Conservation (phyloP, 1,284 basidiomycete species). For the Ceratobasidium sp. region DNA sequence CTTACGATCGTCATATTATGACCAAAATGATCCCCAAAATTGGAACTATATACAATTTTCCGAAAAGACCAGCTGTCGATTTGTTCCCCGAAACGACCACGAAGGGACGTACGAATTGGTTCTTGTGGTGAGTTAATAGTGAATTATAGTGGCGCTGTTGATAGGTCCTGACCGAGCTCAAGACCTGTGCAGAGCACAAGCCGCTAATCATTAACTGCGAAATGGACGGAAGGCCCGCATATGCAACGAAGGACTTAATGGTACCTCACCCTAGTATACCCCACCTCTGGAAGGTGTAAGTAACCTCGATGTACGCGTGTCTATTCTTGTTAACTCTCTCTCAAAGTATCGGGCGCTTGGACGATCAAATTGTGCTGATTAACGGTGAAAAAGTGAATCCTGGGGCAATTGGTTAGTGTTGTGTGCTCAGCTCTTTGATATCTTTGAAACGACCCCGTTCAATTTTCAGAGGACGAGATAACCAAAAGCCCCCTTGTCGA, state of each 20-base stretch:
- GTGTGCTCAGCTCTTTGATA: too few relatives aligned
- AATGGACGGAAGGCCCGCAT: constrained; percentile 30
- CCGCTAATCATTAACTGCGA: constrained; percentile 35
- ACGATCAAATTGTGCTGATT: constrained; percentile 47
- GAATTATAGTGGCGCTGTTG: background rate
- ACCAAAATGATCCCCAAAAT: background rate
- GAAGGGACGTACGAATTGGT: constrained; percentile 20
- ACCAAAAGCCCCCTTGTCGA: constrained; percentile 57
- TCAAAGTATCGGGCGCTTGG: constrained; percentile 39
- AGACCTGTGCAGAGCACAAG: constrained; percentile 23
- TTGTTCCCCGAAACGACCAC: constrained; percentile 10
- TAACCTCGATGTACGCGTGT: too few relatives aligned
- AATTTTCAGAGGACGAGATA: constrained; percentile 53
- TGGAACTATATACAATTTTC: constrained; percentile 44
- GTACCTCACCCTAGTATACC: constrained; percentile 41
- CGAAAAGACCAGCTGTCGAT: background rate
- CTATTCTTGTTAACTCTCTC: too few relatives aligned
- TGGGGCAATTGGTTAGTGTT: constrained; percentile 58
- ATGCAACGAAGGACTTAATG: constrained; percentile 45
- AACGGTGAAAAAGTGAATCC: constrained; percentile 58
- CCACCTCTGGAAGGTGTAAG: constrained; percentile 38
- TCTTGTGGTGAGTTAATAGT: constrained; percentile 29
- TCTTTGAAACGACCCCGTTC: too few relatives aligned
- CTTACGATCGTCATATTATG: background rate
- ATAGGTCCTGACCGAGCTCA: too few relatives aligned